These are phyloP conservation scores for Coniochaeta sp. DNA, from an alignment of 2,329 filamentous ascomycete genomes.

Conservation along the genomic window DNA sequence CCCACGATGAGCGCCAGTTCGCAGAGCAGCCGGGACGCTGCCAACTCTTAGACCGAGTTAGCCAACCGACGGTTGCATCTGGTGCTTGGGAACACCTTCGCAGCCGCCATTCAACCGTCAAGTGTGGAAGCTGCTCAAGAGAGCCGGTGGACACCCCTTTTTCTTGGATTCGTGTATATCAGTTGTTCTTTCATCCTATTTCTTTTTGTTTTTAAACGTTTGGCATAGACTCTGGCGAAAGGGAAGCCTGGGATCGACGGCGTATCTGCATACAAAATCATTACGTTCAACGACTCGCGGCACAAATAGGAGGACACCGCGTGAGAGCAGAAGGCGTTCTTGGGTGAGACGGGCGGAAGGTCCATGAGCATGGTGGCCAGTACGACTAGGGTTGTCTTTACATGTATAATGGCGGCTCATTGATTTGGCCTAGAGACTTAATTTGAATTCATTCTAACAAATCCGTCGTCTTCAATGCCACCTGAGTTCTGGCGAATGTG, in stretches of 20 bases:
- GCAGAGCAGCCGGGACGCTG: slow-evolving; percentile 80
- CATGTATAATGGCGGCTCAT: background rate
- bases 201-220: background rate
- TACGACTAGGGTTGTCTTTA: background rate
- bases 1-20: slow-evolving; percentile 80
- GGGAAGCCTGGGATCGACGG: background rate
- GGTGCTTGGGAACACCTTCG: background rate
- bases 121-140: too few relatives aligned
- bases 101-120: too few relatives aligned
- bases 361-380: background rate
- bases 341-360: background rate
- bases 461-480: too few relatives aligned
- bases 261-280: slow-evolving; percentile 1
- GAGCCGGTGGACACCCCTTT: background rate
- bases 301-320: background rate
- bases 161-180: background rate
- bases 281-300: background rate
- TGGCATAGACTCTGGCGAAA: slow-evolving; percentile 2
- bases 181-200: background rate
- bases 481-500: too few relatives aligned
- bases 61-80: background rate
- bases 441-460: too few relatives aligned
- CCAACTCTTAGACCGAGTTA: slow-evolving; percentile 50
- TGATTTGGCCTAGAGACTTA: background rate
- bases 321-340: background rate